Conservation (phyloP, 2,329 filamentous ascomycete genomes). For the Cytospora leucostoma region DNA sequence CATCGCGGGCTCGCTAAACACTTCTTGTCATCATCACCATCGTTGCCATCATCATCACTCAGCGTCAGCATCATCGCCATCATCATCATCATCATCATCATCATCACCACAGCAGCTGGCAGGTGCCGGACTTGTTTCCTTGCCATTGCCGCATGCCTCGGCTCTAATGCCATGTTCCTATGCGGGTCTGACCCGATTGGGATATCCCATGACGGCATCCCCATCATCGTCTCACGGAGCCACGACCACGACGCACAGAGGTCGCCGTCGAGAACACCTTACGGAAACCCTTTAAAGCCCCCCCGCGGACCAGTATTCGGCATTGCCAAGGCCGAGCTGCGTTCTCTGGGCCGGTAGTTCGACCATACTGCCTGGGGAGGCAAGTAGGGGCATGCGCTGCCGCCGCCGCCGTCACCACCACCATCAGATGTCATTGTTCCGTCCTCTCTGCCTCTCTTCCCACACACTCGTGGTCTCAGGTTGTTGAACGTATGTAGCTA, state of each 20-base stretch:
- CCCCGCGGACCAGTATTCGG: not conserved
- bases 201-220: slow-evolving; percentile 6
- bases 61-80: too few relatives aligned
- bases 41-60: too few relatives aligned
- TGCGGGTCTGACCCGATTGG: slow-evolving; percentile 15
- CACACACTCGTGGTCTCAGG: not conserved
- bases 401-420: not conserved
- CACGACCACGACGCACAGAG: not conserved
- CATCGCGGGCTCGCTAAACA: too few relatives aligned
- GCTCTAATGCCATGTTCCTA: not conserved
- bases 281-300: not conserved
- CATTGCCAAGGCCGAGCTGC: not conserved
- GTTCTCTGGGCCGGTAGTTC: not conserved
- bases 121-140: too few relatives aligned
- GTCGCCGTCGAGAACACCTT: not conserved
- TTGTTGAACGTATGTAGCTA: too few relatives aligned
- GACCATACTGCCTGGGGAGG: slow-evolving; percentile 9
- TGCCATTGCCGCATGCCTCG: too few relatives aligned
- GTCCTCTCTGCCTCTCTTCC: not conserved
- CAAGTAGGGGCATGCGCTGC: too few relatives aligned
- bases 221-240: not conserved
- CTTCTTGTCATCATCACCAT: too few relatives aligned
- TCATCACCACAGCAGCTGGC: not conserved
- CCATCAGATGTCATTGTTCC: not conserved
- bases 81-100: not conserved